Evolutionary conservation across 2,329 filamentous ascomycete genomes (phyloP).

Genomic region (Aspergillus versicolor): DNA sequence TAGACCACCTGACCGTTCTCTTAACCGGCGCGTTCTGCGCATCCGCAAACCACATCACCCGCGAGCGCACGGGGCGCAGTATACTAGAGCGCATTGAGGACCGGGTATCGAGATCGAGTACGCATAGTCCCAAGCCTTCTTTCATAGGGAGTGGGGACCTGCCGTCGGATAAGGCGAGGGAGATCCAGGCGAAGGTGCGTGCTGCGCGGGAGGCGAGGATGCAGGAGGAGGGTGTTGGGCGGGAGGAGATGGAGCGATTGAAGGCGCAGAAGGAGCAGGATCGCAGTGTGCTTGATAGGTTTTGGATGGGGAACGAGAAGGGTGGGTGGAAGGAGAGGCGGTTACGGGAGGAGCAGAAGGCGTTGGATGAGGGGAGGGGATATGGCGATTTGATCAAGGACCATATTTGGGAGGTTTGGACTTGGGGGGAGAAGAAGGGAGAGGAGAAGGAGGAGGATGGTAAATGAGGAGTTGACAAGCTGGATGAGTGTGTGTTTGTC

Average conservation of each 20-base stretch:
- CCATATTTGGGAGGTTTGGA: conserved; percentile 49
- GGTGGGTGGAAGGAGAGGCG: conserved; percentile 46
- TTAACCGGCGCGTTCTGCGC: conserved; percentile 39
- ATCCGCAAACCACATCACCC: conserved; percentile 40
- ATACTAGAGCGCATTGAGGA: conserved; percentile 33
- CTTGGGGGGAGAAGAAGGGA: conserved; percentile 31
- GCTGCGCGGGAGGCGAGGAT: conserved; percentile 30
- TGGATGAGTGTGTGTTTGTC: too few relatives aligned
- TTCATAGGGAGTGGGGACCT: conserved; percentile 23
- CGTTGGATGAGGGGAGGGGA: conserved; percentile 43
- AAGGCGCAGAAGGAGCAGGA: conserved; percentile 30
- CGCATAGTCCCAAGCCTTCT: not conserved
- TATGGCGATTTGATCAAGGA: conserved; percentile 48
- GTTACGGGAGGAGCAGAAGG: conserved; percentile 43
- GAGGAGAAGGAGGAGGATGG: not conserved
- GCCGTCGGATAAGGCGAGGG: conserved; percentile 33
- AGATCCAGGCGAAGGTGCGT: conserved; percentile 32
- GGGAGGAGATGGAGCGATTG: conserved; percentile 35
- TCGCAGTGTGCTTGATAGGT: conserved; percentile 28
- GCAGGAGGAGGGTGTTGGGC: conserved; percentile 16
- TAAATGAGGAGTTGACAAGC: not conserved
- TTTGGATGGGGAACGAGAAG: conserved; percentile 44
- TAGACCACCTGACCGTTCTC: conserved; percentile 38
- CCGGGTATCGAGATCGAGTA: conserved; percentile 17
- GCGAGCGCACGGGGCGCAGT: conserved; percentile 37